Evolutionary conservation across 2,329 filamentous ascomycete species (phyloP).

Genomic region (Alternaria sp.): DNA sequence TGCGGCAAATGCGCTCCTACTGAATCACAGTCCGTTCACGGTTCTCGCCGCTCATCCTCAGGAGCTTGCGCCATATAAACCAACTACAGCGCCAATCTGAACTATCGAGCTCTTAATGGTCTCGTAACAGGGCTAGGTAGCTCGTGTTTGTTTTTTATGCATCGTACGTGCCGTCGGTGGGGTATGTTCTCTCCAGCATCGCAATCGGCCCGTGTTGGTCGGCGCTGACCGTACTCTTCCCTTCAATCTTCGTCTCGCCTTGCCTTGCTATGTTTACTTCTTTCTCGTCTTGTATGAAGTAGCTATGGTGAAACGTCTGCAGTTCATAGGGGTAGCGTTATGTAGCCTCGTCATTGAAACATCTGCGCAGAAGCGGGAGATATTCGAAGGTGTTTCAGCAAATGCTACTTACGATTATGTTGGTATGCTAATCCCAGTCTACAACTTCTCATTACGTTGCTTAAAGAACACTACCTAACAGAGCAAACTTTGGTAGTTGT

Average conservation of each 20-base stretch:
- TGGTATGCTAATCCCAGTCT: neutral
- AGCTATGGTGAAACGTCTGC: neutral
- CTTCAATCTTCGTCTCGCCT: neutral
- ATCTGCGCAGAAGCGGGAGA: neutral
- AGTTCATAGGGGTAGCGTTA: neutral
- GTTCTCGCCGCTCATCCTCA: too few relatives aligned
- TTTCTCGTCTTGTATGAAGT: neutral
- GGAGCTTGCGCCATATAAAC: too few relatives aligned
- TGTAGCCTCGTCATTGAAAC: neutral
- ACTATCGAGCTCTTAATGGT: neutral
- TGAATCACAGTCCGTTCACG: too few relatives aligned
- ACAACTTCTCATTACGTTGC: neutral
- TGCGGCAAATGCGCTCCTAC: too few relatives aligned
- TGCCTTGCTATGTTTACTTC: neutral
- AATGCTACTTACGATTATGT: neutral
- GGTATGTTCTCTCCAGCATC: neutral
- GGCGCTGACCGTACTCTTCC: neutral
- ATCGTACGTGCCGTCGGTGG: neutral
- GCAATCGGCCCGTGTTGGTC: neutral
- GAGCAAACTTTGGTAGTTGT: conserved; percentile 22
- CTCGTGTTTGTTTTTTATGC: neutral
- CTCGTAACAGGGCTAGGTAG: neutral
- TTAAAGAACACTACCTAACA: neutral
- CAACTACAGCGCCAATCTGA: too few relatives aligned
- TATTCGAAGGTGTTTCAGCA: neutral